phyloP scores from a whole-genome alignment of 2,329 filamentous ascomycete genomes.

The Colletotrichum aenigma region DNA sequence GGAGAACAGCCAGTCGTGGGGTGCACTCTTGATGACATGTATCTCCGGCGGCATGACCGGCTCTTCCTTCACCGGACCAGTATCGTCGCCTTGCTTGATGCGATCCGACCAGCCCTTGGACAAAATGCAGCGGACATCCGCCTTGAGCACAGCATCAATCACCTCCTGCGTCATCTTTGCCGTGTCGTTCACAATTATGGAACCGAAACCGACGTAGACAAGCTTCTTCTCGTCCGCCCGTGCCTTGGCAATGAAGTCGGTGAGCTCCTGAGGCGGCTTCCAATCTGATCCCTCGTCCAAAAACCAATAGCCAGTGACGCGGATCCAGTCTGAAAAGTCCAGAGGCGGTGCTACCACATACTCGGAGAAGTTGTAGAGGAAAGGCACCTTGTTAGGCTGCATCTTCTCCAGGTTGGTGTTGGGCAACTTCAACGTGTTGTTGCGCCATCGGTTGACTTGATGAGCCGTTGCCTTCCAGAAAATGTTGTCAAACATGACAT shows the following conservation, averaged over 20 bases:
- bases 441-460: conserved; percentile 93
- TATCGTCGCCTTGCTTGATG: conserved; percentile 35
- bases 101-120: conserved; percentile 98
- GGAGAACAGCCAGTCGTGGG: conserved; percentile 94
- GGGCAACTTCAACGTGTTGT: conserved; percentile 76
- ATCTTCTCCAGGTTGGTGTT: conserved; percentile 87
- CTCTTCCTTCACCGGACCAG: conserved; percentile 57
- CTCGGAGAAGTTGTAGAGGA: conserved; percentile 96
- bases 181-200: conserved; percentile 91
- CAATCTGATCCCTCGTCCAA: conserved; percentile 76
- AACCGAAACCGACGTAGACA: conserved; percentile 96
- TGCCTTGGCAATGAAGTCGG: conserved; percentile 83
- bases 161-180: conserved; percentile 90
- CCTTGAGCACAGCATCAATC: conserved; percentile 86
- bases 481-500: conserved; percentile 94
- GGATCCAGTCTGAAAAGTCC: conserved; percentile 97
- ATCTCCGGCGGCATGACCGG: conserved; percentile 79
- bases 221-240: conserved; percentile 84
- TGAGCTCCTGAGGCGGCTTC: conserved; percentile 76
- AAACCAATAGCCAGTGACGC: conserved; percentile 98
- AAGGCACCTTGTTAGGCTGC: conserved; percentile 97
- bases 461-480: conserved; percentile 94
- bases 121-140: conserved; percentile 91
- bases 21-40: conserved; percentile 84
- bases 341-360: conserved; percentile 92